Conservation (phyloP, 1,139 yeast species). For the Saccharomycopsis hybrid region DNA sequence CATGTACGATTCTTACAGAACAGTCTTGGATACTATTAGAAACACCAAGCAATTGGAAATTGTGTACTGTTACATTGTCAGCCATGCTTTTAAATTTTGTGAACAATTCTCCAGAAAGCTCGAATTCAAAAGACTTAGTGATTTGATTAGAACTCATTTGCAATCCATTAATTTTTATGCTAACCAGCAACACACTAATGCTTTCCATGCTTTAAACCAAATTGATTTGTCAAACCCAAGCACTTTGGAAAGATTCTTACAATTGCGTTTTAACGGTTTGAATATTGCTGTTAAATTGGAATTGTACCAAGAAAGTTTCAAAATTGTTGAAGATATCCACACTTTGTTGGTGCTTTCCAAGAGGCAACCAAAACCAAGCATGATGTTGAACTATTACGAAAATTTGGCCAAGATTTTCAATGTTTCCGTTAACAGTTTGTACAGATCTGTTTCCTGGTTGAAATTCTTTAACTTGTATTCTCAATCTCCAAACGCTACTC, state of each 20-base stretch:
- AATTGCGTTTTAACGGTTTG: constrained; percentile 88
- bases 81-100: constrained; percentile 88
- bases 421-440: constrained; percentile 80
- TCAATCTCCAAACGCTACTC: constrained; percentile 83
- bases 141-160: constrained; percentile 84
- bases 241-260: constrained; percentile 89
- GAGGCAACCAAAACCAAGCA: constrained; percentile 82
- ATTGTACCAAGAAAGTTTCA: constrained; percentile 97
- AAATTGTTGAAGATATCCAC: constrained; percentile 95
- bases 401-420: constrained; percentile 89
- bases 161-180: constrained; percentile 58
- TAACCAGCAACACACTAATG: constrained; percentile 42
- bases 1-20: constrained; percentile 94
- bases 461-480: constrained; percentile 78
- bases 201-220: constrained; percentile 33
- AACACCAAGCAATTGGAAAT: constrained; percentile 88
- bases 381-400: constrained; percentile 93
- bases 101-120: constrained; percentile 81
- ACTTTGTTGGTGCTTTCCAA: constrained; percentile 80
- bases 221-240: constrained; percentile 85
- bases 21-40: constrained; percentile 82
- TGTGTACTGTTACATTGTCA: constrained; percentile 77
- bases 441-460: constrained; percentile 97
- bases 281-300: constrained; percentile 89
- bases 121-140: constrained; percentile 92